Conservation (phyloP, 768 basidiomycete genomes). For the Suillus occidentalis region DNA sequence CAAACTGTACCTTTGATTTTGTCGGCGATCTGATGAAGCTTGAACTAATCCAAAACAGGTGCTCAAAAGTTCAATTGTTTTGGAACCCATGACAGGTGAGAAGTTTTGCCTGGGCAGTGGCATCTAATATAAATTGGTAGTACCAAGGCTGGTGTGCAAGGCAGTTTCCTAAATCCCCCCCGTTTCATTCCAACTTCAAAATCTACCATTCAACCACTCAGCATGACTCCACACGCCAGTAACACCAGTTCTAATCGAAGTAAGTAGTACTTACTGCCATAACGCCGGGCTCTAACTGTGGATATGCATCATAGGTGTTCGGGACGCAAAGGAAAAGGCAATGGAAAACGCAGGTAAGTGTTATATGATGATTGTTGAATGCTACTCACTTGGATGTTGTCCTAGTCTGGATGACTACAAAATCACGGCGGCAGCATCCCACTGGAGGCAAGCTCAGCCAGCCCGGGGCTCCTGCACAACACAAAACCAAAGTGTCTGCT, state of each 20-base stretch:
- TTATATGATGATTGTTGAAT: neutral
- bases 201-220: too few relatives aligned
- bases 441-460: neutral
- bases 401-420: neutral
- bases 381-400: neutral
- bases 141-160: too few relatives aligned
- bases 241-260: neutral
- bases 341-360: neutral
- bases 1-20: too few relatives aligned
- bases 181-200: too few relatives aligned
- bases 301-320: too few relatives aligned
- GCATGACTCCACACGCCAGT: too few relatives aligned
- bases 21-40: too few relatives aligned
- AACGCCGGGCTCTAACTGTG: neutral
- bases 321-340: neutral
- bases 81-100: neutral
- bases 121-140: neutral
- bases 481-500: neutral
- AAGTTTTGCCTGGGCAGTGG: neutral
- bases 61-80: neutral
- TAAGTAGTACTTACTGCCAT: neutral
- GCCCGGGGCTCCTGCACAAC: neutral
- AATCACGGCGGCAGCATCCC: neutral
- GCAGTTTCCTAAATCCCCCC: too few relatives aligned
- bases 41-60: neutral